phyloP scores from a whole-genome alignment of 257 asterid species.

The Solanum piurae region DNA sequence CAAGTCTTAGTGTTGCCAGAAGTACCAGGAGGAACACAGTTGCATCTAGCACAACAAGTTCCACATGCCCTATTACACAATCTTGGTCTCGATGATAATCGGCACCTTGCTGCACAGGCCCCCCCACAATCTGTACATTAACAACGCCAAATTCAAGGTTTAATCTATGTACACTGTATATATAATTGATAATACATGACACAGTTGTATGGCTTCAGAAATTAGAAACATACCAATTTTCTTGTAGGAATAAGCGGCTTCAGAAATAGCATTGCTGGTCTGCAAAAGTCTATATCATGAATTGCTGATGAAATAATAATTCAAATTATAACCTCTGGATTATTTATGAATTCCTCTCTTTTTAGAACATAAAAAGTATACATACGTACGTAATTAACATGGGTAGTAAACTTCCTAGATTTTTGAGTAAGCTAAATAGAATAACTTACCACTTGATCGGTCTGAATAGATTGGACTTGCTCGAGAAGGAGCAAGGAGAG shows the following conservation, averaged over 20 bases:
- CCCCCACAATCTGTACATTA: constrained; percentile 15
- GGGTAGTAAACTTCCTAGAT: too few relatives aligned
- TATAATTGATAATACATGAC: too few relatives aligned
- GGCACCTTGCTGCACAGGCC: constrained; percentile 21
- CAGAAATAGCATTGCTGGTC: constrained; percentile 21
- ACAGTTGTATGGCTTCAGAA: too few relatives aligned
- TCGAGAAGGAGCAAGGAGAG: constrained; percentile 31
- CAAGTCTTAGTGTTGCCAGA: constrained; percentile 21
- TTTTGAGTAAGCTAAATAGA: neutral
- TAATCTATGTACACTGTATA: too few relatives aligned
- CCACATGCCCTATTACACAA: constrained; percentile 29
- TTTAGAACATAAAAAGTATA: neutral
- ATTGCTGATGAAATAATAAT: too few relatives aligned
- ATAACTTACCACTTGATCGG: constrained; percentile 24
- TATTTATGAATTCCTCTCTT: neutral
- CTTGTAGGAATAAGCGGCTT: neutral
- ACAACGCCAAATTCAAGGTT: too few relatives aligned
- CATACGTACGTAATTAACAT: too few relatives aligned
- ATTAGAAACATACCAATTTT: constrained; percentile 19
- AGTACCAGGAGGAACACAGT: constrained; percentile 31
- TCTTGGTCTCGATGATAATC: constrained; percentile 14
- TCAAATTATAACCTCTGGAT: neutral
- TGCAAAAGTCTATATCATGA: constrained; percentile 12
- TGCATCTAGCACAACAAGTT: constrained; percentile 29
- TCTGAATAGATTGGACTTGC: constrained; percentile 39